These are phyloP conservation scores for Halophytophthora polymorphica DNA, from an alignment of 352 stramenopile species.

Conservation along the genomic window DNA sequence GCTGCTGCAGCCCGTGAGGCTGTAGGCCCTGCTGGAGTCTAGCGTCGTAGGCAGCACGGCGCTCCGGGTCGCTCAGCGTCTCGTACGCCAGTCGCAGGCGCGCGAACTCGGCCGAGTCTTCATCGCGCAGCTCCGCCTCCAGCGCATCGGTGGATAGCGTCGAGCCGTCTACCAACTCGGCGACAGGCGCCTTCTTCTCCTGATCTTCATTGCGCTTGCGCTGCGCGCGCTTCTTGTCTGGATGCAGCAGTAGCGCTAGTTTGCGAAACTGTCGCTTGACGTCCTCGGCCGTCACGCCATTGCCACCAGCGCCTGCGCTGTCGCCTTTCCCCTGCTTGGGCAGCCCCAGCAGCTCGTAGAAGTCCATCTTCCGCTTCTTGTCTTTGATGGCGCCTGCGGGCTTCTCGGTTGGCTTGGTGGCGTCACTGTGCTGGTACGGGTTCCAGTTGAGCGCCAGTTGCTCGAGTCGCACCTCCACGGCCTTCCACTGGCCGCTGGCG, in stretches of 20 bases:
- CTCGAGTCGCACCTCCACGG: constrained; percentile 56
- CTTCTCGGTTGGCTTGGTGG: constrained; percentile 12
- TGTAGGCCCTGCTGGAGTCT: constrained; percentile 30
- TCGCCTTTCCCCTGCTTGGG: constrained; percentile 10
- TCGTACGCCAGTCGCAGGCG: constrained; percentile 67
- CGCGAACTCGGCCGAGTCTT: constrained; percentile 57
- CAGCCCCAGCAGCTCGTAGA: constrained; percentile 62
- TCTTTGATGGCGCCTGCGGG: too few relatives aligned
- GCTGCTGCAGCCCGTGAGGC: constrained; percentile 7
- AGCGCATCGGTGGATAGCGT: not conserved
- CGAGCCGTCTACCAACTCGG: constrained; percentile 6
- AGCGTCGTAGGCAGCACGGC: constrained; percentile 54
- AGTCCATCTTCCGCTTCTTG: constrained; percentile 51
- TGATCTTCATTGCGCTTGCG: constrained; percentile 8
- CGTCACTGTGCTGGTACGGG: constrained; percentile 57
- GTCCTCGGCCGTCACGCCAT: constrained; percentile 37
- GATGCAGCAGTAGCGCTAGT: constrained; percentile 58
- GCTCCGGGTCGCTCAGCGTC: constrained; percentile 59
- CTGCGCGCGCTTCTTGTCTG: constrained; percentile 52
- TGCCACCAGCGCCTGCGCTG: too few relatives aligned
- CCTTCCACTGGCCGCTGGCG: constrained; percentile 52
- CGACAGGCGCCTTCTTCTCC: constrained; percentile 1
- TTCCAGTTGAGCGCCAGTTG: constrained; percentile 68
- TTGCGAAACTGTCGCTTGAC: constrained; percentile 71
- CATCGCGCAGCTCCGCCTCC: constrained; percentile 7